These are phyloP conservation scores for Marsdenia floribunda DNA, from an alignment of 257 asterid genomes.

Conservation along the genomic window DNA sequence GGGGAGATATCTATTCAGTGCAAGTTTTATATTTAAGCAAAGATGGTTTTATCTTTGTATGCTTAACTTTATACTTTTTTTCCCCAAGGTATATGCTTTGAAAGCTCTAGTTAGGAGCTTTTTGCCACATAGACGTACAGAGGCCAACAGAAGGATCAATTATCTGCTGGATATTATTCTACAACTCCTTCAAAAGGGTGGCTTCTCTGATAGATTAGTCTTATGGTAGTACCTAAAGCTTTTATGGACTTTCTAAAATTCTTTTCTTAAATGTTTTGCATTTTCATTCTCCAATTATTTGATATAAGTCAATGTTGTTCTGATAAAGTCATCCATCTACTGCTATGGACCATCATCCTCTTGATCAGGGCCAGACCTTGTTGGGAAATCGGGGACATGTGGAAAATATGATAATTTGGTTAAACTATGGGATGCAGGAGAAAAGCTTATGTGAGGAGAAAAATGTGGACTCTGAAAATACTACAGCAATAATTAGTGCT, in stretches of 20 bases:
- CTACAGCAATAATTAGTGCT: background rate
- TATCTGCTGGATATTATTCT: conserved; percentile 53
- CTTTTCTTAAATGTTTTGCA: background rate
- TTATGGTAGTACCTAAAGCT: conserved; percentile 38
- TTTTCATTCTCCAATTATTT: background rate
- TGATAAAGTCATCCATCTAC: background rate
- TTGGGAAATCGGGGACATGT: too few relatives aligned
- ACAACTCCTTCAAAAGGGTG: conserved; percentile 55
- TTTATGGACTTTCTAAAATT: background rate
- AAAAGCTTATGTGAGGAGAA: background rate
- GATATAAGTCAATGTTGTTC: background rate
- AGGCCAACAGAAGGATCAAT: conserved; percentile 41
- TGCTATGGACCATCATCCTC: background rate
- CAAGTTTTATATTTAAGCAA: background rate
- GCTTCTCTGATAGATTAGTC: conserved; percentile 37
- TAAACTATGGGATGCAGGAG: background rate
- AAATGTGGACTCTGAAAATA: background rate
- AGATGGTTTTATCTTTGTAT: background rate
- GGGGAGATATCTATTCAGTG: background rate
- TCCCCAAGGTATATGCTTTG: conserved; percentile 75
- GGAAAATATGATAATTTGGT: background rate
- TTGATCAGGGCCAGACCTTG: background rate
- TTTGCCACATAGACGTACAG: conserved; percentile 48
- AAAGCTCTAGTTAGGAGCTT: conserved; percentile 73
- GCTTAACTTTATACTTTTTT: background rate